phyloP scores from a whole-genome alignment of 129 eudicot species.

The Centaurea solstitialis region DNA sequence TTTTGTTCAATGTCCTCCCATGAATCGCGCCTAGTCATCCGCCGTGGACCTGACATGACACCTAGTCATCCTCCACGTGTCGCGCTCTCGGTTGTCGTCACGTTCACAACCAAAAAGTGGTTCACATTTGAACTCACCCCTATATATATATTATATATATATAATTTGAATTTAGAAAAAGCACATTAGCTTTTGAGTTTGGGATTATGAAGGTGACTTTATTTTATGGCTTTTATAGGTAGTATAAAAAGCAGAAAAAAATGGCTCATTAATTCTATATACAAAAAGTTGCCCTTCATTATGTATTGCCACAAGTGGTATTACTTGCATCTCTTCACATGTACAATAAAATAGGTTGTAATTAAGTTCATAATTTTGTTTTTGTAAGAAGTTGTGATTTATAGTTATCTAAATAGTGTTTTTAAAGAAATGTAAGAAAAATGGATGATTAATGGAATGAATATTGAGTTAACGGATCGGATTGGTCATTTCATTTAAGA shows the following conservation, averaged over 20 bases:
- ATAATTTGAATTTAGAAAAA: conserved; percentile 10
- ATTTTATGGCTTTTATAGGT: conserved; percentile 29
- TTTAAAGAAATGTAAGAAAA: neutral
- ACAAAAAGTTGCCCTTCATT: conserved; percentile 23
- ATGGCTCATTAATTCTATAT: neutral
- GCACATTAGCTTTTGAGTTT: conserved; percentile 12
- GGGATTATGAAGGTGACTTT: conserved; percentile 24
- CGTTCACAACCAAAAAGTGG: too few relatives aligned
- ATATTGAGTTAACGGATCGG: neutral
- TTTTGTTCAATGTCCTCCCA: too few relatives aligned
- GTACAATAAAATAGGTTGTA: neutral
- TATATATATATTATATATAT: too few relatives aligned
- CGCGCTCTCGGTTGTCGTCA: too few relatives aligned
- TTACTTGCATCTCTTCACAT: conserved; percentile 25
- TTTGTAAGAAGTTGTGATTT: neutral
- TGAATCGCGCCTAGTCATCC: too few relatives aligned
- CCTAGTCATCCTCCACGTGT: too few relatives aligned
- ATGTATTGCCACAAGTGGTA: conserved; percentile 22
- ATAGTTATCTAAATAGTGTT: neutral
- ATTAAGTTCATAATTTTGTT: too few relatives aligned
- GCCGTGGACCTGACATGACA: too few relatives aligned
- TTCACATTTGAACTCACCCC: too few relatives aligned
- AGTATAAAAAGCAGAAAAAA: conserved; percentile 14
- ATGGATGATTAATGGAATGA: neutral
- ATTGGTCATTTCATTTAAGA: neutral